Conservation (phyloP, 2,329 filamentous ascomycete species). For the Trichoderma hamatum region DNA sequence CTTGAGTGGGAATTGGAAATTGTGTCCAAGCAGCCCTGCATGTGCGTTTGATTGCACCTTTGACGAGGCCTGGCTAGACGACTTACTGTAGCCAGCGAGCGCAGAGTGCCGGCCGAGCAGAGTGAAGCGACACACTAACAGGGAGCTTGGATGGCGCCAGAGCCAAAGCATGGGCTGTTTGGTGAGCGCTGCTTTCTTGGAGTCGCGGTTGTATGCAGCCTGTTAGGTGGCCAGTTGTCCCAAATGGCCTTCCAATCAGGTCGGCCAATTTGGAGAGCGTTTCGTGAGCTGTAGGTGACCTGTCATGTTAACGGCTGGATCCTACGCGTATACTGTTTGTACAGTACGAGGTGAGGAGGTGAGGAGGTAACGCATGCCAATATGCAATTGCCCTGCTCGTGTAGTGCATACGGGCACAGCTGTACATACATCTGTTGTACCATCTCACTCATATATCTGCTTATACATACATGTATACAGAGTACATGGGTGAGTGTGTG, state of each 20-base stretch:
- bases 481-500: not conserved
- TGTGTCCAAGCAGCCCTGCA: not conserved
- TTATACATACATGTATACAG: not conserved
- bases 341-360: not conserved
- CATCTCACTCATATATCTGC: too few species aligned
- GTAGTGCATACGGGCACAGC: not conserved
- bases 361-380: constrained; percentile 2
- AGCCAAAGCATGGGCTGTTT: not conserved
- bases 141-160: not conserved
- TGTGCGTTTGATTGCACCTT: not conserved
- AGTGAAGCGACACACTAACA: not conserved
- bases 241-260: not conserved
- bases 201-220: not conserved
- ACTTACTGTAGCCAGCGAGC: not conserved
- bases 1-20: not conserved
- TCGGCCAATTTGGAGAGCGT: constrained; percentile 2
- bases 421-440: not conserved
- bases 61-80: not conserved
- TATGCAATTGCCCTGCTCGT: not conserved
- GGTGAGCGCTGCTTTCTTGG: not conserved
- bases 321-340: not conserved
- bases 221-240: not conserved
- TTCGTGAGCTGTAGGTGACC: not conserved
- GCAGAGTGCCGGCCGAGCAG: not conserved
- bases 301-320: not conserved